Evolutionary conservation across 2,329 filamentous ascomycete genomes (phyloP).

Genomic region (Beauveria brongniartii): DNA sequence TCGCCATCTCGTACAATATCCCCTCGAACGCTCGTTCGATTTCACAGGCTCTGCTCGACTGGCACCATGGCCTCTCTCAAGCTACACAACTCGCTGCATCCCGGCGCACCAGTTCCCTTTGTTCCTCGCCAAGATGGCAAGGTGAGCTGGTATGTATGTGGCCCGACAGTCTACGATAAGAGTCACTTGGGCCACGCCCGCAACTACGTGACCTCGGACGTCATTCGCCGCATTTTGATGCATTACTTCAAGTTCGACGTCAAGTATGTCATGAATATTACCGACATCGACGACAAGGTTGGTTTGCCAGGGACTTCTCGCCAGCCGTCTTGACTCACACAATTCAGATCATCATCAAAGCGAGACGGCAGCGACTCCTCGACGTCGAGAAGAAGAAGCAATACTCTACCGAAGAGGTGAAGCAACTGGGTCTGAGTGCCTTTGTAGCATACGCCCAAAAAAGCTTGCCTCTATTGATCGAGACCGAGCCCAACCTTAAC

Average conservation of each 20-base stretch:
- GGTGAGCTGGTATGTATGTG: constrained; percentile 83
- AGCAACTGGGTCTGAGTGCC: constrained; percentile 41
- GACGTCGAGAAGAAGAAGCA: constrained; percentile 68
- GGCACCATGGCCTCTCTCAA: constrained; percentile 51
- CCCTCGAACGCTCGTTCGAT: constrained; percentile 20
- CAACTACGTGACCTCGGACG: constrained; percentile 88
- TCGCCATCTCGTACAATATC: constrained; percentile 22
- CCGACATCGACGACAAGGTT: constrained; percentile 72
- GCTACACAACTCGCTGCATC: constrained; percentile 71
- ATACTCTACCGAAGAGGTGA: constrained; percentile 38
- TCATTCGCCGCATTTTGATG: constrained; percentile 71
- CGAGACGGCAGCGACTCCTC: constrained; percentile 72
- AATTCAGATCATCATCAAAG: constrained; percentile 47
- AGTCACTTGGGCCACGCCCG: constrained; percentile 75
- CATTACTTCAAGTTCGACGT: constrained; percentile 80
- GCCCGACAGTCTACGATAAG: constrained; percentile 79
- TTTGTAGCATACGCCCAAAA: constrained; percentile 48
- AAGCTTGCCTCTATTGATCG: constrained; percentile 45
- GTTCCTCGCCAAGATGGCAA: constrained; percentile 62
- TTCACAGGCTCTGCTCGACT: constrained; percentile 27
- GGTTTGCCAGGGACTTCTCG: constrained; percentile 5
- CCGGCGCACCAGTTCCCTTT: constrained; percentile 66
- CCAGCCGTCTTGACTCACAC: background rate
- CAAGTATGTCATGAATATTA: constrained; percentile 89
- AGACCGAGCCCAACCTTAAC: constrained; percentile 35